Conservation (phyloP, 106 monocot genomes). For the Apostasia shenzhenica region DNA sequence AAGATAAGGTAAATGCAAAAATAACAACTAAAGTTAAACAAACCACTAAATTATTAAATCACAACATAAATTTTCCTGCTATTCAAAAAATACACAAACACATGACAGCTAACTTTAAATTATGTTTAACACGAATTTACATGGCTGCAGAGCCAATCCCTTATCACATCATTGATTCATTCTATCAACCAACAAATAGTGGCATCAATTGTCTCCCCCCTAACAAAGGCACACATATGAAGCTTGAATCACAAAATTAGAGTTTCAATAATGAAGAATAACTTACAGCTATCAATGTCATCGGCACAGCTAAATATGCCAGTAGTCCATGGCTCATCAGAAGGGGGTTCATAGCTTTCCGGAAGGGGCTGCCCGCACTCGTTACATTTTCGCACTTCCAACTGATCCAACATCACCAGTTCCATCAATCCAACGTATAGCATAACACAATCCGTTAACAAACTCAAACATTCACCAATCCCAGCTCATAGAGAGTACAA, state of each 20-base stretch:
- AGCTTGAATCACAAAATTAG: neutral
- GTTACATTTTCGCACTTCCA: slow-evolving; percentile 53
- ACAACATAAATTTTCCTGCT: too few relatives aligned
- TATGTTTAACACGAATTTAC: too few relatives aligned
- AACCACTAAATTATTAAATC: too few relatives aligned
- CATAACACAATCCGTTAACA: neutral
- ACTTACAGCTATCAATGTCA: slow-evolving; percentile 76
- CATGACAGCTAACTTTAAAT: too few relatives aligned
- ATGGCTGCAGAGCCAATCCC: too few relatives aligned
- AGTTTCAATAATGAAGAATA: slow-evolving; percentile 2
- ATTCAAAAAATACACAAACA: too few relatives aligned
- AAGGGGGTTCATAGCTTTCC: slow-evolving; percentile 67
- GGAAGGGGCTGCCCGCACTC: slow-evolving; percentile 85
- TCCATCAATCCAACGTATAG: neutral
- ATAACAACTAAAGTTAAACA: too few relatives aligned
- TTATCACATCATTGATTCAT: too few relatives aligned
- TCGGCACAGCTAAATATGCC: slow-evolving; percentile 73
- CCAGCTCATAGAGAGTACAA: neutral
- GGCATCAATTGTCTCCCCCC: too few relatives aligned
- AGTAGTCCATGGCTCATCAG: slow-evolving; percentile 78
- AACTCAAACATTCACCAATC: neutral
- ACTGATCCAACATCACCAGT: slow-evolving; percentile 20
- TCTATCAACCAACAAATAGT: too few relatives aligned
- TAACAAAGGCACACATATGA: too few relatives aligned
- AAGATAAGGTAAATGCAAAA: too few relatives aligned